A percentile compares a stretch with the other conserved stretches of the same genome.
These are phyloP conservation scores for Gonapodya sp. DNA, from an alignment of 192 early-diverging fungal genomes.

Conservation along the genomic window DNA sequence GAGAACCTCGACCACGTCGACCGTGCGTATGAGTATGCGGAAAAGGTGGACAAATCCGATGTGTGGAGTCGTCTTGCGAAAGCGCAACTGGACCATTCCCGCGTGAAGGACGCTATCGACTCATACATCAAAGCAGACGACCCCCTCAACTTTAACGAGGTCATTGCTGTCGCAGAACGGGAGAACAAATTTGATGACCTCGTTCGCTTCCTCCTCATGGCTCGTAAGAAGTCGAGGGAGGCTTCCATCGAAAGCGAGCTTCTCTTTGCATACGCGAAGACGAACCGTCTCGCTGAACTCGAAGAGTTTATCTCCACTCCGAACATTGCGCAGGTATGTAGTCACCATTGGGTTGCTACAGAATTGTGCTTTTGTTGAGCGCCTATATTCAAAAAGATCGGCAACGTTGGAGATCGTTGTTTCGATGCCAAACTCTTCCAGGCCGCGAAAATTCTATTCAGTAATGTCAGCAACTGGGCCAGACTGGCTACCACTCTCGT, in stretches of 20 bases:
- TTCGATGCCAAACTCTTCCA: constrained; percentile 85
- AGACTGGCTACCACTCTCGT: constrained; percentile 93
- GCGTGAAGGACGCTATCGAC: constrained; percentile 91
- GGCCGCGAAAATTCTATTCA: constrained; percentile 90
- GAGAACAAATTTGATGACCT: constrained; percentile 91
- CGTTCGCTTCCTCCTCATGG: constrained; percentile 89
- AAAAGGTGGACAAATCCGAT: constrained; percentile 77
- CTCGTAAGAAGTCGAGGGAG: constrained; percentile 90
- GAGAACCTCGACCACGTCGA: constrained; percentile 87
- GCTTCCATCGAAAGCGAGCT: constrained; percentile 93
- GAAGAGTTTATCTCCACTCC: constrained; percentile 89
- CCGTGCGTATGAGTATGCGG: constrained; percentile 93
- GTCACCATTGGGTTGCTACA: background rate
- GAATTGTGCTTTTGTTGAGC: background rate
- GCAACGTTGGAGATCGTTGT: constrained; percentile 88
- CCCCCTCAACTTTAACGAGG: constrained; percentile 76
- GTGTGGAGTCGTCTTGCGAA: constrained; percentile 95
- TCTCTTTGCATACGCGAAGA: constrained; percentile 92
- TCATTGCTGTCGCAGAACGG: constrained; percentile 66
- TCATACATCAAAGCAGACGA: constrained; percentile 97
- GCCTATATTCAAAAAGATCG: constrained; percentile 29
- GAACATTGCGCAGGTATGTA: constrained; percentile 81
- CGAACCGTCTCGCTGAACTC: constrained; percentile 76
- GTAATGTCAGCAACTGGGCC: constrained; percentile 95
- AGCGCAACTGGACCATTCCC: constrained; percentile 82